These are phyloP conservation scores for Phytophthora pinifolia DNA, from an alignment of 352 stramenopile species.

Conservation along the genomic window DNA sequence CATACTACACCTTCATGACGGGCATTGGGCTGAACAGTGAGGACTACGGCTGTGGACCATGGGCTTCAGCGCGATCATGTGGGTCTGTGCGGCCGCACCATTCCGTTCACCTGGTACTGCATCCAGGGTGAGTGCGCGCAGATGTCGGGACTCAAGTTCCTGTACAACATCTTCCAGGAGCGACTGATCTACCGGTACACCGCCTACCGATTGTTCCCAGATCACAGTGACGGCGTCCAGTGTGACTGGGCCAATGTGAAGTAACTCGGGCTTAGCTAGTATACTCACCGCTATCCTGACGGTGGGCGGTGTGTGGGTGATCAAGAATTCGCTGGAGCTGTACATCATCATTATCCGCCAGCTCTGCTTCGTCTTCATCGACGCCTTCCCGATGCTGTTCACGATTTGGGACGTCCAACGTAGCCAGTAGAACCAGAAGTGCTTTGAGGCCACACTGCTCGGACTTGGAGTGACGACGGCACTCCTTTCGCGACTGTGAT, in stretches of 20 bases:
- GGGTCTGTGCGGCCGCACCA: conserved; percentile 31
- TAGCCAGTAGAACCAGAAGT: conserved; percentile 41
- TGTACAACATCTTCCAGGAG: conserved; percentile 47
- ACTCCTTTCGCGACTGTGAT: conserved; percentile 49
- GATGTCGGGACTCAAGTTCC: conserved; percentile 26
- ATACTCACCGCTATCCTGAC: conserved; percentile 46
- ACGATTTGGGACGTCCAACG: conserved; percentile 62
- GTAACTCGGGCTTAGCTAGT: conserved; percentile 49
- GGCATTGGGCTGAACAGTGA: conserved; percentile 43
- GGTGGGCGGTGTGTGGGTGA: conserved; percentile 25
- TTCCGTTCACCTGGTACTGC: conserved; percentile 40
- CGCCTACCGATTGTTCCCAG: conserved; percentile 42
- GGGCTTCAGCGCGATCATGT: conserved; percentile 59
- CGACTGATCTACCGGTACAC: conserved; percentile 48
- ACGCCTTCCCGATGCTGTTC: conserved; percentile 42
- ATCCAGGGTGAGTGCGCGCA: conserved; percentile 32
- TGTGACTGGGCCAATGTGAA: conserved; percentile 50
- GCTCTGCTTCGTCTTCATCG: conserved; percentile 42
- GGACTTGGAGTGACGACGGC: conserved; percentile 38
- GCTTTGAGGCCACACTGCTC: conserved; percentile 52
- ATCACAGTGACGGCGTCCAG: conserved; percentile 47
- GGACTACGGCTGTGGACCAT: conserved; percentile 54
- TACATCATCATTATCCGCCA: conserved; percentile 38
- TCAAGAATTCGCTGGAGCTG: conserved; percentile 59
- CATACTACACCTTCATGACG: conserved; percentile 52